Evolutionary conservation across 2,329 filamentous ascomycete species (phyloP).

Genomic region (Cladosporium oxysporum): DNA sequence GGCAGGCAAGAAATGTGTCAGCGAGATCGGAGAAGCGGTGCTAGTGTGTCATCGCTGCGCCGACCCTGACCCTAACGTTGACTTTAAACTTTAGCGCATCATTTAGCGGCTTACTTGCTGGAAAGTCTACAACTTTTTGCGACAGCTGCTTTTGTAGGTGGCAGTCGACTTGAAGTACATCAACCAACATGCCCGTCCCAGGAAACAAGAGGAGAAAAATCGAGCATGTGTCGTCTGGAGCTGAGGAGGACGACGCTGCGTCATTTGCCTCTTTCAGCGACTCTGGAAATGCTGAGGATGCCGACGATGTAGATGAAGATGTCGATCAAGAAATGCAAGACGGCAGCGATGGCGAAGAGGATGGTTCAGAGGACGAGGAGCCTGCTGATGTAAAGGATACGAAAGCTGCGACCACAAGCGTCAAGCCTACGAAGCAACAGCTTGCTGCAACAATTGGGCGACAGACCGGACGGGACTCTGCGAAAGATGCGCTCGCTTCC

Average conservation of each 20-base stretch:
- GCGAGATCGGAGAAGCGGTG: conserved; percentile 2
- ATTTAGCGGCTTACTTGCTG: conserved; percentile 4
- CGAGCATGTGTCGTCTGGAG: conserved; percentile 34
- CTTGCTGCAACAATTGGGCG: conserved; percentile 15
- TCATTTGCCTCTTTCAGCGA: conserved; percentile 38
- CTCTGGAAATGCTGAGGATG: conserved; percentile 18
- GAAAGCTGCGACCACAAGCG: conserved; percentile 19
- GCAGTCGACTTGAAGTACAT: neutral
- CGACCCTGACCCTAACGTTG: conserved; percentile 1
- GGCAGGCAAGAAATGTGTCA: conserved; percentile 8
- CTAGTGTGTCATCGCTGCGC: conserved; percentile 6
- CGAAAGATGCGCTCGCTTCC: conserved; percentile 22
- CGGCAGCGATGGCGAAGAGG: conserved; percentile 11
- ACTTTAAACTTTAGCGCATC: conserved; percentile 1
- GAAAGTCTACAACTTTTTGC: conserved; percentile 21
- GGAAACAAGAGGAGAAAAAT: conserved; percentile 39
- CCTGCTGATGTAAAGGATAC: conserved; percentile 21
- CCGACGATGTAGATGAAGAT: conserved; percentile 21
- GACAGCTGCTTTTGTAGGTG: neutral
- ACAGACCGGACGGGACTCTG: conserved; percentile 18
- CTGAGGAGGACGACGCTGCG: conserved; percentile 31
- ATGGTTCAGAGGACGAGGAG: conserved; percentile 21
- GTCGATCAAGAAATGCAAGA: conserved; percentile 22
- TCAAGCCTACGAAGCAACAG: conserved; percentile 12
- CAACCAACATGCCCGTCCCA: conserved; percentile 34